Percentiles rank a stretch among this genome's conserved stretches.
phyloP scores from a whole-genome alignment of 495 filamentous ascomycete genomes.

The Rhypophila decipiens region DNA sequence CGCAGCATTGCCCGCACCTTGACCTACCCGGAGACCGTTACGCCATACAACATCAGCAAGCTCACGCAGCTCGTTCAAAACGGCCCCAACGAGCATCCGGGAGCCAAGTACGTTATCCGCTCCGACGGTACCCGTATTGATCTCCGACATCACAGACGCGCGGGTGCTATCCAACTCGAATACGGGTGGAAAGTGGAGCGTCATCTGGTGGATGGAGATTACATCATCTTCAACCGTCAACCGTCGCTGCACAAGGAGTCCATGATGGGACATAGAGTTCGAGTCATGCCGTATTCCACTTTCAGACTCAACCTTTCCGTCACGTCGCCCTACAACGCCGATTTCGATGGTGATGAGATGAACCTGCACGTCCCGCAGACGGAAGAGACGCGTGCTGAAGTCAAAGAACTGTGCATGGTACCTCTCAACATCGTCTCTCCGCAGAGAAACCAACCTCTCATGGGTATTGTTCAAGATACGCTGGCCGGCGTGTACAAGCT shows the following conservation, averaged over 20 bases:
- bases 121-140: slow-evolving; percentile 90
- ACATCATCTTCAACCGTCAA: slow-evolving; percentile 98
- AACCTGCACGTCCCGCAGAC: slow-evolving; percentile 97
- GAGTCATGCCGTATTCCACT: slow-evolving; percentile 97
- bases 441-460: slow-evolving; percentile 91
- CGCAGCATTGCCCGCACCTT: slow-evolving; percentile 79
- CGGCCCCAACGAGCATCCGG: slow-evolving; percentile 89
- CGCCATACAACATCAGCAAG: slow-evolving; percentile 93
- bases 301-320: slow-evolving; percentile 96
- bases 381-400: slow-evolving; percentile 89
- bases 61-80: slow-evolving; percentile 83
- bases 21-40: slow-evolving; percentile 96
- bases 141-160: slow-evolving; percentile 81
- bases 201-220: slow-evolving; percentile 91
- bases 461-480: slow-evolving; percentile 99
- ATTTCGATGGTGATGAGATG: slow-evolving; percentile 99
- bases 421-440: slow-evolving; percentile 96
- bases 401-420: slow-evolving; percentile 90
- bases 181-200: slow-evolving; percentile 99
- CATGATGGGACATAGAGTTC: slow-evolving; percentile 98
- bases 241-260: slow-evolving; percentile 98
- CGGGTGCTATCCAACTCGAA: slow-evolving; percentile 72
- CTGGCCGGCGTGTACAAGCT: slow-evolving; percentile 96
- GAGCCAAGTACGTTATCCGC: slow-evolving; percentile 90
- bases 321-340: slow-evolving; percentile 96